Evolutionary conservation across 805 yeast genomes (phyloP).

Genomic region (Pichia nakasei): DNA sequence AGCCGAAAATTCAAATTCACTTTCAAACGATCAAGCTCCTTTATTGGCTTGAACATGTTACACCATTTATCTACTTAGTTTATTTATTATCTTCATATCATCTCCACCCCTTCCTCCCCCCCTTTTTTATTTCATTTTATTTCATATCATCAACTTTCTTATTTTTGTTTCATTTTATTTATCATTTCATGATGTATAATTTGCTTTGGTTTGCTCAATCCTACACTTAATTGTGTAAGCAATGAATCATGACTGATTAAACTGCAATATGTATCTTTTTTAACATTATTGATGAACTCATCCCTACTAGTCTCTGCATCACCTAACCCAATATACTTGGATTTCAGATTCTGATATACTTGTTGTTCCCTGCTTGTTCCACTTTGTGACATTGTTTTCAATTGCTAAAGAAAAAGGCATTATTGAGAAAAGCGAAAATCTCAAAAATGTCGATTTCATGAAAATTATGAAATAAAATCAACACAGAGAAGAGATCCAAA

Average conservation of each 20-base stretch:
- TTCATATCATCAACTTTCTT: neutral
- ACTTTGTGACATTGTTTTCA: too few relatives aligned
- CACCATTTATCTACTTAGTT: neutral
- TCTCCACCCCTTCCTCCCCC: neutral
- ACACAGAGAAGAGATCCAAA: too few relatives aligned
- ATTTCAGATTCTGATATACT: conserved; percentile 23
- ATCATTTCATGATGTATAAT: conserved; percentile 27
- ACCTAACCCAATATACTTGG: conserved; percentile 70
- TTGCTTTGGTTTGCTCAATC: conserved; percentile 36
- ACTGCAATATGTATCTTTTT: conserved; percentile 57
- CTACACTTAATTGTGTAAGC: conserved; percentile 45
- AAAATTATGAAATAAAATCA: too few relatives aligned
- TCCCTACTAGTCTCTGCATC: conserved; percentile 57
- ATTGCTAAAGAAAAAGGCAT: too few relatives aligned
- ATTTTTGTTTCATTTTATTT: conserved; percentile 31
- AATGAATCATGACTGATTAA: conserved; percentile 51
- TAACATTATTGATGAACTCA: conserved; percentile 63
- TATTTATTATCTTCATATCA: neutral
- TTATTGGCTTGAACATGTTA: conserved; percentile 15
- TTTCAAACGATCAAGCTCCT: conserved; percentile 27
- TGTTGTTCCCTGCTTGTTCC: neutral
- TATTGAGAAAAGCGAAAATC: too few relatives aligned
- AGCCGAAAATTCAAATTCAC: neutral
- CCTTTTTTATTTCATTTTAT: neutral
- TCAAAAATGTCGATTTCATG: too few relatives aligned